These are phyloP conservation scores for Tetratostichococcus sp. DNA, from an alignment of 139 green algal species.

Conservation along the genomic window DNA sequence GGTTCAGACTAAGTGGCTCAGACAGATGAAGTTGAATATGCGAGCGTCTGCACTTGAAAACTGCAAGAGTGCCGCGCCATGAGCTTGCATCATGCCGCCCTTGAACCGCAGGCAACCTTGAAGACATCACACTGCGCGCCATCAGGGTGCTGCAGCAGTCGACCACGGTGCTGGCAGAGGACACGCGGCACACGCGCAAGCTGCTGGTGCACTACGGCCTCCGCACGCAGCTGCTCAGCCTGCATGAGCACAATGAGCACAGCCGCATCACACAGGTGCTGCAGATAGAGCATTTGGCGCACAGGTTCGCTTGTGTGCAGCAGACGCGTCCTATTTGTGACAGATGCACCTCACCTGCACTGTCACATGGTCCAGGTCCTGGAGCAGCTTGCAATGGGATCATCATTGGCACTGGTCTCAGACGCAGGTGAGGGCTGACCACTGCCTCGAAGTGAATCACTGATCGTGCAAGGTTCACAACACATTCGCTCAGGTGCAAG, in stretches of 20 bases:
- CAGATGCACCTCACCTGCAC: too few species aligned
- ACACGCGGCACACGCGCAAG: conserved; percentile 77
- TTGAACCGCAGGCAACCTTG: conserved; percentile 55
- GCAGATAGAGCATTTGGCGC: background rate
- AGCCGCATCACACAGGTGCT: conserved; percentile 26
- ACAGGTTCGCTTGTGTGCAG: too few species aligned
- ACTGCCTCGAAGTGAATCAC: background rate
- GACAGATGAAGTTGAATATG: too few species aligned
- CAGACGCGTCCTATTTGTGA: too few species aligned
- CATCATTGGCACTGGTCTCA: conserved; percentile 77
- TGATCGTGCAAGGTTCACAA: too few species aligned
- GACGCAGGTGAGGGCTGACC: conserved; percentile 58
- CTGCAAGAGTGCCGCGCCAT: too few species aligned
- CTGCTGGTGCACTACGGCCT: conserved; percentile 69
- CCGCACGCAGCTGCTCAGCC: conserved; percentile 26
- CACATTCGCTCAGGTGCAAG: background rate
- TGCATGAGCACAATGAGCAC: conserved; percentile 86
- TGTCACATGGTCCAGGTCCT: too few species aligned
- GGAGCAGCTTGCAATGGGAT: conserved; percentile 42
- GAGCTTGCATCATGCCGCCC: too few species aligned
- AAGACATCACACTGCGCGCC: conserved; percentile 82
- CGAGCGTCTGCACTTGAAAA: conserved; percentile 17
- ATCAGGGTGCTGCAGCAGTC: conserved; percentile 57
- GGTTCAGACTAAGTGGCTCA: too few species aligned
- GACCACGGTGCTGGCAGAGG: conserved; percentile 76